Evolutionary conservation across 306 rosid genomes (phyloP).

Genomic region (Acacia confusa): DNA sequence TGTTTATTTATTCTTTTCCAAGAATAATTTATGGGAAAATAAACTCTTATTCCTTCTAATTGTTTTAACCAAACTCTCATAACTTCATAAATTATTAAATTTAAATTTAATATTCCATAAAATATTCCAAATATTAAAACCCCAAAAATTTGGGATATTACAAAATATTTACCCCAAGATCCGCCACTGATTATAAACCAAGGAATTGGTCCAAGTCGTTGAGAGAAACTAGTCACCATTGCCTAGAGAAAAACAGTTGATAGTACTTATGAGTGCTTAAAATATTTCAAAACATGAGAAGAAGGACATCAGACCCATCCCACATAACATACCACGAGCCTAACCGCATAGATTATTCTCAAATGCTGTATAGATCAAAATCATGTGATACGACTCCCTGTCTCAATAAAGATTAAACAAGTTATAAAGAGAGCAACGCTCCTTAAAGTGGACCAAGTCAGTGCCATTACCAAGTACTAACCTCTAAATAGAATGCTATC

Average conservation of each 20-base stretch:
- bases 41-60: too few species aligned
- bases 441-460: slow-evolving; percentile 23
- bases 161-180: too few species aligned
- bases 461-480: slow-evolving; percentile 29
- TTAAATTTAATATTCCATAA: too few species aligned
- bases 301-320: not conserved
- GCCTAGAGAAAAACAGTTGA: slow-evolving; percentile 43
- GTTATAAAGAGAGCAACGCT: slow-evolving; percentile 27
- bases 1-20: too few species aligned
- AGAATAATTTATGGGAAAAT: too few species aligned
- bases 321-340: slow-evolving; percentile 68
- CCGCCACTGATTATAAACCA: slow-evolving; percentile 93
- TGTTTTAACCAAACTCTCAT: too few species aligned
- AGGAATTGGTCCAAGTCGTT: slow-evolving; percentile 87
- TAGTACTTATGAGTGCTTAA: slow-evolving; percentile 9
- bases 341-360: slow-evolving; percentile 59
- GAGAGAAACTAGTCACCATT: slow-evolving; percentile 63
- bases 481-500: slow-evolving; percentile 69
- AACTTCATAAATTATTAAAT: too few species aligned
- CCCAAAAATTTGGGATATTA: too few species aligned
- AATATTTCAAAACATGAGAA: not conserved
- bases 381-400: slow-evolving; percentile 48
- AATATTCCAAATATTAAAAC: too few species aligned
- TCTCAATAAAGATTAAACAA: slow-evolving; percentile 24
- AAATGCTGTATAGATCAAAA: slow-evolving; percentile 43